Evolutionary conservation across 257 asterid species (phyloP).

Genomic region (Lycium ferocissimum): DNA sequence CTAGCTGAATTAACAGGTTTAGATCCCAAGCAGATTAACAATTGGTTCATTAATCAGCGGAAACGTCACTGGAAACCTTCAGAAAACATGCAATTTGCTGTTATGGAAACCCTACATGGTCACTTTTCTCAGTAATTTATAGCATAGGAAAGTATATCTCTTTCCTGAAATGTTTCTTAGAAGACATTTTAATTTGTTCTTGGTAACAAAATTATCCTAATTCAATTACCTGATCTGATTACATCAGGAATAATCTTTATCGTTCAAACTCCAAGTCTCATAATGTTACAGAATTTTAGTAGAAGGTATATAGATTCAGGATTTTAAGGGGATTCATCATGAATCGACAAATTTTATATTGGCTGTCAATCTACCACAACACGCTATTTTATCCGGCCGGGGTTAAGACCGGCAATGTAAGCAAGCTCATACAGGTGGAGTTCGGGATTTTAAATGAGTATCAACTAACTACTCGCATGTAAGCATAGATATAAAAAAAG

Average conservation of each 20-base stretch:
- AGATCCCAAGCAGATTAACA: constrained; percentile 30
- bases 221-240: too few relatives aligned
- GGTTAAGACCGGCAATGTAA: too few relatives aligned
- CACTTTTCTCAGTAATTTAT: not conserved
- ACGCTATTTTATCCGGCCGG: too few relatives aligned
- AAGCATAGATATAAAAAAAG: too few relatives aligned
- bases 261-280: not conserved
- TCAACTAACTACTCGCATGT: too few relatives aligned
- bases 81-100: not conserved
- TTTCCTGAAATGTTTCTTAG: not conserved
- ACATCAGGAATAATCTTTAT: not conserved
- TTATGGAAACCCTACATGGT: constrained; percentile 1
- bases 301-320: too few relatives aligned
- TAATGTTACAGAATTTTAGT: not conserved
- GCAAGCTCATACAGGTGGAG: not conserved
- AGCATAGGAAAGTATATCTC: not conserved
- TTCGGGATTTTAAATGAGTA: not conserved
- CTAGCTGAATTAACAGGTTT: constrained; percentile 27
- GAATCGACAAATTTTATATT: not conserved
- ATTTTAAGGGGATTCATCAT: too few relatives aligned
- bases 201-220: too few relatives aligned
- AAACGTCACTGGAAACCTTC: constrained; percentile 31
- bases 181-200: not conserved
- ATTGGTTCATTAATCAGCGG: constrained; percentile 24
- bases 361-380: too few relatives aligned